Conservation (phyloP, 2,329 filamentous ascomycete species). For the Penicillium sp. region DNA sequence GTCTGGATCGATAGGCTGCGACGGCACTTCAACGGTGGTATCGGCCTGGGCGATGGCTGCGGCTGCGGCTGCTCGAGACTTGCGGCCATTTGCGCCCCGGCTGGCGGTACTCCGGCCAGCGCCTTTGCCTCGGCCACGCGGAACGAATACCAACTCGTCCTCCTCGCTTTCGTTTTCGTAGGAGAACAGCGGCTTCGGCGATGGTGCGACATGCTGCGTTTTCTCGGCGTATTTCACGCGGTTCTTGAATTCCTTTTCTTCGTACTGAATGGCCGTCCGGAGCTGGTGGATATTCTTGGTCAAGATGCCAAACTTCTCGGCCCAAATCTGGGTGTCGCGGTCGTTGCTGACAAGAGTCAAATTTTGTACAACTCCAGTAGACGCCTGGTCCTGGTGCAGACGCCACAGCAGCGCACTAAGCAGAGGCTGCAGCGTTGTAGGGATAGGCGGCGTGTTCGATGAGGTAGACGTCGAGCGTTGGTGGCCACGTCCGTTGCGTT, state of each 20-base stretch:
- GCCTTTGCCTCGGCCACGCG: conserved; percentile 38
- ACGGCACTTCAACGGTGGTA: conserved; percentile 39
- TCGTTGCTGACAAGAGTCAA: conserved; percentile 45
- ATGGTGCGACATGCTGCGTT: conserved; percentile 28
- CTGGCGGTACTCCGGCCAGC: conserved; percentile 23
- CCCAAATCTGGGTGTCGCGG: conserved; percentile 40
- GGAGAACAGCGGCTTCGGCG: conserved; percentile 43
- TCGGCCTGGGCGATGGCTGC: conserved; percentile 23
- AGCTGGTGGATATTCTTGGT: conserved; percentile 48
- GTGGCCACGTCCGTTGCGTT: conserved; percentile 23
- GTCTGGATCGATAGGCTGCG: conserved; percentile 46
- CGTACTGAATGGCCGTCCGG: conserved; percentile 45
- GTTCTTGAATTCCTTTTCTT: conserved; percentile 44
- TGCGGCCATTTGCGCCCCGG: conserved; percentile 27
- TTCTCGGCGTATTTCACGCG: conserved; percentile 45
- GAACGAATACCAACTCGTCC: conserved; percentile 46
- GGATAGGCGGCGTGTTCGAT: conserved; percentile 35
- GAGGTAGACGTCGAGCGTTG: conserved; percentile 28
- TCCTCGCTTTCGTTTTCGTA: conserved; percentile 49
- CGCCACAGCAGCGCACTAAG: conserved; percentile 46
- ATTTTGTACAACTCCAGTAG: conserved; percentile 30
- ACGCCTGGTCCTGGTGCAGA: conserved; percentile 33
- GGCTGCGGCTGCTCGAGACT: conserved; percentile 24
- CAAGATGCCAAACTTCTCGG: conserved; percentile 45
- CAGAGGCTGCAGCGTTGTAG: conserved; percentile 37